phyloP scores from a whole-genome alignment of 2,329 filamentous ascomycete genomes.

The Xylaria sp. region DNA sequence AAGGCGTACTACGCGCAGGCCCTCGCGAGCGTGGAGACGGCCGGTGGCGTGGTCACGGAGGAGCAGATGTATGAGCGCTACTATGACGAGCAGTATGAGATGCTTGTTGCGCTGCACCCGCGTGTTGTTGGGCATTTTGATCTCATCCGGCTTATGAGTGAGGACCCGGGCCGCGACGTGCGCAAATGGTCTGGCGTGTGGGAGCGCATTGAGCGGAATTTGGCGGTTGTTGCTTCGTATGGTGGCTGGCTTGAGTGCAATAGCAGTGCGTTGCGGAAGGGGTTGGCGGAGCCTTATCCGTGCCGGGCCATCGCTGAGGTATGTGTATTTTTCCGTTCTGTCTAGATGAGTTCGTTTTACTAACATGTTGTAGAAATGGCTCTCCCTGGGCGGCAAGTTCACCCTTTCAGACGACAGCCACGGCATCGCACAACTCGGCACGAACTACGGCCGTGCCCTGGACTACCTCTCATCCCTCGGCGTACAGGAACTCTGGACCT shows the following conservation, averaged over 20 bases:
- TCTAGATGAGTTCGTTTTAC: not conserved
- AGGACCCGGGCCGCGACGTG: slow-evolving; percentile 59
- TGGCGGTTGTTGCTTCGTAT: slow-evolving; percentile 64
- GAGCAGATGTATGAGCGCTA: slow-evolving; percentile 74
- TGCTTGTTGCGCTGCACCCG: slow-evolving; percentile 68
- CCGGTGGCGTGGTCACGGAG: slow-evolving; percentile 47
- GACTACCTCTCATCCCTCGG: slow-evolving; percentile 64
- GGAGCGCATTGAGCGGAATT: slow-evolving; percentile 67
- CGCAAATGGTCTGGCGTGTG: slow-evolving; percentile 60
- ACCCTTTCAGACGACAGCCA: slow-evolving; percentile 95
- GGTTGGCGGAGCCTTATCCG: slow-evolving; percentile 86
- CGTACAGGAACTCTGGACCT: slow-evolving; percentile 57
- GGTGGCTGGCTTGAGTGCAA: slow-evolving; percentile 88
- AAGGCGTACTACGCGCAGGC: slow-evolving; percentile 59
- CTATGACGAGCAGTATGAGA: slow-evolving; percentile 79
- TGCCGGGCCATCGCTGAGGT: slow-evolving; percentile 71
- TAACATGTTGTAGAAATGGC: slow-evolving; percentile 53
- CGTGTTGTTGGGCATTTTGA: slow-evolving; percentile 91
- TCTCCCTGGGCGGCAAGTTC: slow-evolving; percentile 69
- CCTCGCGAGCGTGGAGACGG: slow-evolving; percentile 34
- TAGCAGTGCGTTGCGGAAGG: slow-evolving; percentile 80
- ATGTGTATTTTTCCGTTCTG: slow-evolving; percentile 25
- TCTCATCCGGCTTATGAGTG: slow-evolving; percentile 75
- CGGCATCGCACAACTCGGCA: slow-evolving; percentile 77
- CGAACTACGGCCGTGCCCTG: slow-evolving; percentile 69